phyloP scores from a whole-genome alignment of 2,329 filamentous ascomycete species.

The Colletotrichum simmondsii region DNA sequence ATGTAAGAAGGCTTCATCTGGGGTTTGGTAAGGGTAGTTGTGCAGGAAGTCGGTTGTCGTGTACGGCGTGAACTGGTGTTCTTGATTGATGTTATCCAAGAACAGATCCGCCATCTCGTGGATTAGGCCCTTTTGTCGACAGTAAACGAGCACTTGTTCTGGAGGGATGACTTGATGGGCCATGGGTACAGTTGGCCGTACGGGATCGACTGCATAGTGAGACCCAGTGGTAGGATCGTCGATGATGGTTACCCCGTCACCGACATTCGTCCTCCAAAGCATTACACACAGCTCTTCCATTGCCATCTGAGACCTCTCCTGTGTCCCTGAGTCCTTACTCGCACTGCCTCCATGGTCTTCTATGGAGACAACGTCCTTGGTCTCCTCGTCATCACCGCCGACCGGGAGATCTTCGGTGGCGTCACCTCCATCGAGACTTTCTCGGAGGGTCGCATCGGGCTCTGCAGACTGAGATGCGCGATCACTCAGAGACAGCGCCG shows the following conservation, averaged over 20 bases:
- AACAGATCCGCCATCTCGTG: constrained; percentile 30
- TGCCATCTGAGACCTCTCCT: constrained; percentile 31
- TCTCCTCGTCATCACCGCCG: neutral
- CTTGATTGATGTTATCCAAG: constrained; percentile 33
- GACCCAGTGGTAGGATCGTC: constrained; percentile 28
- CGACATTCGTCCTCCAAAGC: constrained; percentile 35
- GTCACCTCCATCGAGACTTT: neutral
- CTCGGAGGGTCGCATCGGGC: neutral
- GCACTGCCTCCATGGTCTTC: neutral
- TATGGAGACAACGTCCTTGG: neutral
- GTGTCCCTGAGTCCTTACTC: neutral
- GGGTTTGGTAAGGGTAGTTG: constrained; percentile 27
- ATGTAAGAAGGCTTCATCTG: constrained; percentile 31
- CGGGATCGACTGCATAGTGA: constrained; percentile 18
- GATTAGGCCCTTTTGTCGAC: constrained; percentile 18
- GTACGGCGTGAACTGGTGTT: constrained; percentile 34
- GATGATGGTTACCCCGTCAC: constrained; percentile 36
- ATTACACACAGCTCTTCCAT: constrained; percentile 37
- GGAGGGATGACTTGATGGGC: neutral
- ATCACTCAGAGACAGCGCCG: constrained; percentile 1
- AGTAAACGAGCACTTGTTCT: constrained; percentile 26
- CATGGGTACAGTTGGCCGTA: neutral
- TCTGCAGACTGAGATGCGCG: neutral
- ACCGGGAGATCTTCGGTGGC: neutral
- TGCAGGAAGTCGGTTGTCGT: constrained; percentile 21